Evolutionary conservation across 495 filamentous ascomycete species (phyloP).

Genomic region (Tuber melanosporum): DNA sequence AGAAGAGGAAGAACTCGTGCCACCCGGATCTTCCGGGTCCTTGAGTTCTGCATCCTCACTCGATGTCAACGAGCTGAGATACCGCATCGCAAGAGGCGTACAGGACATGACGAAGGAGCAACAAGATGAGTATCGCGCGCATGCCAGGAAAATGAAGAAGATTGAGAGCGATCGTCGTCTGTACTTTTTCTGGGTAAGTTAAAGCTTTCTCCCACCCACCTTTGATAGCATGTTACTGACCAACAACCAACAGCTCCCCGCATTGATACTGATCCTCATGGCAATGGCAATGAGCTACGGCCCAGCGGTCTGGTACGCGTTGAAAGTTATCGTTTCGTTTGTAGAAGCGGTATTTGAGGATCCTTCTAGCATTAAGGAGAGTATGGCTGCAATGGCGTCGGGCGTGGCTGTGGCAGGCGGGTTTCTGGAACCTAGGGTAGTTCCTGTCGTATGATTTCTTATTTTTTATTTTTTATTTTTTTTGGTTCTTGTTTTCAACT

Average conservation of each 20-base stretch:
- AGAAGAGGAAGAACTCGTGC: constrained; percentile 45
- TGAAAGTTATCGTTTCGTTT: constrained; percentile 48
- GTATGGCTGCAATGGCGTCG: constrained; percentile 39
- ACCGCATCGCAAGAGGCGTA: constrained; percentile 33
- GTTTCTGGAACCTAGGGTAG: constrained; percentile 13
- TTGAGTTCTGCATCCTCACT: constrained; percentile 23
- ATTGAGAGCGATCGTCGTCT: constrained; percentile 69
- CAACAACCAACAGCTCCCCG: constrained; percentile 49
- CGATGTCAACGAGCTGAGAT: constrained; percentile 35
- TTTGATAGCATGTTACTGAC: constrained; percentile 9
- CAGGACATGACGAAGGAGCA: constrained; percentile 56
- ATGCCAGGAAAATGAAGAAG: constrained; percentile 67
- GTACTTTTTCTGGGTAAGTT: constrained; percentile 76
- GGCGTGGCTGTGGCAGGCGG: constrained; percentile 46
- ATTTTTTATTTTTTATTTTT: constrained; percentile 24
- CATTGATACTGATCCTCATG: constrained; percentile 57
- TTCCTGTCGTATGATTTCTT: constrained; percentile 31
- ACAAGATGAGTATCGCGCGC: constrained; percentile 63
- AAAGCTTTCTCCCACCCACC: constrained; percentile 23
- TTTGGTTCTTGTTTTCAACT: constrained; percentile 27
- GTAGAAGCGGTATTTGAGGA: constrained; percentile 46
- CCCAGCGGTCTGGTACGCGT: constrained; percentile 50
- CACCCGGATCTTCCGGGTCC: constrained; percentile 45
- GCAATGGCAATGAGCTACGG: constrained; percentile 59
- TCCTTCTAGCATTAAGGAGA: constrained; percentile 34